phyloP scores from a whole-genome alignment of 768 basidiomycete genomes.

The Lentinus brumalis region DNA sequence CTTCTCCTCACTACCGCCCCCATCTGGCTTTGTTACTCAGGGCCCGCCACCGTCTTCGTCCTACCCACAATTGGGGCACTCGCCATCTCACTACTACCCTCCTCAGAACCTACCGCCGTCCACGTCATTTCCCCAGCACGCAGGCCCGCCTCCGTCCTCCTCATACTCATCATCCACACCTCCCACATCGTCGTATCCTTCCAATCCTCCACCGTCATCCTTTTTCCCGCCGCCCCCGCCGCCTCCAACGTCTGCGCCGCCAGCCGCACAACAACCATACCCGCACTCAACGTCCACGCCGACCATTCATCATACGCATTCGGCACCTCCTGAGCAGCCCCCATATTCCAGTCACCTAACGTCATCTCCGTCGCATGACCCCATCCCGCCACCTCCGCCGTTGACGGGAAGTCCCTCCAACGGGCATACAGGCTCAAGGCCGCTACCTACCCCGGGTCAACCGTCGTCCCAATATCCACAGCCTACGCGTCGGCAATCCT shows the following conservation, averaged over 20 bases:
- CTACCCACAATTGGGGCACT: slow-evolving; percentile 6
- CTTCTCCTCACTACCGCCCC: slow-evolving; percentile 18
- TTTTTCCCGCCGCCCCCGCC: slow-evolving; percentile 10
- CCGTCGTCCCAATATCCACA: slow-evolving; percentile 6
- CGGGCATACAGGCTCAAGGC: slow-evolving; percentile 28
- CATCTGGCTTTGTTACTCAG: slow-evolving; percentile 16
- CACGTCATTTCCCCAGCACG: slow-evolving; percentile 27
- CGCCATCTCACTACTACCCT: slow-evolving; percentile 16
- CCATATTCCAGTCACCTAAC: slow-evolving; percentile 5
- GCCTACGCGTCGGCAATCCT: slow-evolving; percentile 22
- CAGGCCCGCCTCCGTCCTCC: slow-evolving; percentile 8
- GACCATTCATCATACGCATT: slow-evolving; percentile 32
- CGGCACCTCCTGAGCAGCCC: slow-evolving; percentile 36
- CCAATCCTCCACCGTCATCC: slow-evolving; percentile 20
- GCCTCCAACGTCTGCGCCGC: slow-evolving; percentile 8
- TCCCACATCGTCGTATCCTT: slow-evolving; percentile 26
- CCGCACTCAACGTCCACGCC: neutral
- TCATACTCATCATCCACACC: slow-evolving; percentile 11
- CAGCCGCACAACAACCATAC: slow-evolving; percentile 7
- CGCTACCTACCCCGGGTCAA: slow-evolving; percentile 19
- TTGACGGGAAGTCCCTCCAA: slow-evolving; percentile 25
- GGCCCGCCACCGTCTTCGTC: slow-evolving; percentile 11
- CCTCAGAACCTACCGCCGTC: slow-evolving; percentile 6
- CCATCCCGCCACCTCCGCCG: slow-evolving; percentile 41
- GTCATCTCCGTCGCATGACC: slow-evolving; percentile 36